Base-by-base conservation (phyloP, 768 basidiomycete genomes). In the Piloderma croceum region DNA sequence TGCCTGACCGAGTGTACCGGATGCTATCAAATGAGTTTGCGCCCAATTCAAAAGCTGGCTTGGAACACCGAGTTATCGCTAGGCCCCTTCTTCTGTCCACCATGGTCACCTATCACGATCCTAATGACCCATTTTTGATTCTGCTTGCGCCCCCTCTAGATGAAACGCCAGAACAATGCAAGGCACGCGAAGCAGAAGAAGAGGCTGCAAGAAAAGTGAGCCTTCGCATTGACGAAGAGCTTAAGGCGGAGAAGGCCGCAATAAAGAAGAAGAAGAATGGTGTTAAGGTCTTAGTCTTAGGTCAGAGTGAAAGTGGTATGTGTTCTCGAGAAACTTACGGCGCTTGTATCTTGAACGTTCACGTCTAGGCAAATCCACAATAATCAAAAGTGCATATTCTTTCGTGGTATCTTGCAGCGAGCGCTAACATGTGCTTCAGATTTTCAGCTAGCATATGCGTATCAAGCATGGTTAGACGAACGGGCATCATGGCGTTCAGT, bases 401-500 rank as follows among this genome's bases (percentile, higher is more conserved):
- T n/a, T n/a, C n/a, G 21, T 36, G 32, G 2, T 17, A 9, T 41
- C 21, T 34, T 48, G 27, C 34, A 25, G 27, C 5, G 32, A 15
- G 34, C 23, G 6, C 45, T 24, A 21, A 22, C 21, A 34, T 18
- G 17, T 31, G 6, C 36, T 20, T 13, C 38, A 87, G 84, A 85
- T 60, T 84, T 87, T 50, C 82, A 82, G 43, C 76, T 87, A 69
- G 70, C 71, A 29, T 86, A 77, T 56, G 75, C 79, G 5, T 65
- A 62, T 21, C 65, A 70, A 1, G 76, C 77, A 44, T 87, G 83
- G 81, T 67, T 68, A 38, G 64, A 66, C 34, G 86, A 90, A 52
- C 79, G 84, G 18, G 63, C 71, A 15, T 79, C 81, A 32, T 90
- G 87, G 87, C 76, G 81, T 17, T 68, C 79, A 0, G 81, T 89